Conservation (phyloP, 1,284 basidiomycete species). For the Mycena citricolor region DNA sequence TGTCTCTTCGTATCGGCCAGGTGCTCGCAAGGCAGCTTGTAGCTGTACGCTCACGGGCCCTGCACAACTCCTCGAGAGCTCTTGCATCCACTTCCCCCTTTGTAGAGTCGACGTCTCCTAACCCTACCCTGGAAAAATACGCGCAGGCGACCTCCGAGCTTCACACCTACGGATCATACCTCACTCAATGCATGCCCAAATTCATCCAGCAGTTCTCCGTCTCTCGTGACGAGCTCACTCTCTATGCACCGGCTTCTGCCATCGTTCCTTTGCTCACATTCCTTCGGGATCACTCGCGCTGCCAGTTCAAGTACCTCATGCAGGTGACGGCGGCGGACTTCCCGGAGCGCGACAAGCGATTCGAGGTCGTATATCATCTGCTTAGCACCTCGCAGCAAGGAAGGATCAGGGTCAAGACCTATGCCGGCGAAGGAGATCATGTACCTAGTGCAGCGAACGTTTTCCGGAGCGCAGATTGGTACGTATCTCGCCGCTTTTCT, state of each 20-base stretch:
- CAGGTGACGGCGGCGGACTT: constrained; percentile 97
- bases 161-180: constrained; percentile 89
- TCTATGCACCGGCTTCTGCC: constrained; percentile 84
- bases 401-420: constrained; percentile 96
- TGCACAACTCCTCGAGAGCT: constrained; percentile 45
- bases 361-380: constrained; percentile 97
- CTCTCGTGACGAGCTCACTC: constrained; percentile 93
- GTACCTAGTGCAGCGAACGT: constrained; percentile 83
- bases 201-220: constrained; percentile 98
- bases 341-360: constrained; percentile 90
- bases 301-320: constrained; percentile 91
- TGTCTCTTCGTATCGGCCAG: no score
- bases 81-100: constrained; percentile 77
- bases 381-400: constrained; percentile 76
- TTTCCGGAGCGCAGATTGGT: constrained; percentile 96
- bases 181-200: constrained; percentile 89
- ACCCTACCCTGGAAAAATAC: constrained; percentile 72
- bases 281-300: constrained; percentile 94
- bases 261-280: constrained; percentile 89
- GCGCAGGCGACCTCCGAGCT: constrained; percentile 72
- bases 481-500: constrained; percentile 28
- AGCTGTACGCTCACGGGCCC: constrained; percentile 31
- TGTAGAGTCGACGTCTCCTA: constrained; percentile 82
- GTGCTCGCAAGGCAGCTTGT: no score
- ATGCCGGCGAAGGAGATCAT: constrained; percentile 93